Evolutionary conservation across 169 alveolate genomes (phyloP).

Genomic region (Cryptosporidium ryanae): DNA sequence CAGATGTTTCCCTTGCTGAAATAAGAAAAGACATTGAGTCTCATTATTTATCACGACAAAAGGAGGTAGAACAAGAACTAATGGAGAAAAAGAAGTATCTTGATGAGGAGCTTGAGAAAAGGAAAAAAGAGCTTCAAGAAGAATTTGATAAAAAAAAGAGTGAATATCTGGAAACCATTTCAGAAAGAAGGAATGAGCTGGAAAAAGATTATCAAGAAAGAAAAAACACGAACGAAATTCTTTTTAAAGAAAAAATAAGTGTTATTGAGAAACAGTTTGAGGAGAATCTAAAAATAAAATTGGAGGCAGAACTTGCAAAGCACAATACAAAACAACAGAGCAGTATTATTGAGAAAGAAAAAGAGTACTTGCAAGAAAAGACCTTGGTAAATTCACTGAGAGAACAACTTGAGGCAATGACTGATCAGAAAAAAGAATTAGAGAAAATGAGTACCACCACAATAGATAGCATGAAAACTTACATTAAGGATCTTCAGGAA

Average conservation of each 20-base stretch:
- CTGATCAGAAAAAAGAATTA: slow-evolving; percentile 45
- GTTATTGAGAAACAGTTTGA: slow-evolving; percentile 46
- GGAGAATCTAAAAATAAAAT: slow-evolving; percentile 25
- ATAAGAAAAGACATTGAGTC: slow-evolving; percentile 65
- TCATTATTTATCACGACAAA: slow-evolving; percentile 53
- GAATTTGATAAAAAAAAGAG: slow-evolving; percentile 14
- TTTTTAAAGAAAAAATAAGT: slow-evolving; percentile 25
- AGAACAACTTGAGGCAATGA: slow-evolving; percentile 40
- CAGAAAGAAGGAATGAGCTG: slow-evolving; percentile 28
- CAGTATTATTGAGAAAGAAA: slow-evolving; percentile 33
- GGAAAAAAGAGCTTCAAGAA: slow-evolving; percentile 27
- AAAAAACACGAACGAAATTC: slow-evolving; percentile 7
- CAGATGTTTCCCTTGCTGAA: slow-evolving; percentile 72
- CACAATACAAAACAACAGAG: slow-evolving; percentile 36
- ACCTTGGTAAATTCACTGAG: slow-evolving; percentile 5
- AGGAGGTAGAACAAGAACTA: slow-evolving; percentile 57
- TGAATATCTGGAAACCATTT: slow-evolving; percentile 52
- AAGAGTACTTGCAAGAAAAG: slow-evolving; percentile 51
- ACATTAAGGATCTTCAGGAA: slow-evolving; percentile 34
- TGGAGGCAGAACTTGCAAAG: slow-evolving; percentile 59
- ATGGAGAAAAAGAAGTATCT: slow-evolving; percentile 18
- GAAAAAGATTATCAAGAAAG: slow-evolving; percentile 48
- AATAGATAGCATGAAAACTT: slow-evolving; percentile 33
- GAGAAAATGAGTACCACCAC: slow-evolving; percentile 67
- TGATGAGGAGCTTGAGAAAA: slow-evolving; percentile 35